Evolutionary conservation across 169 alveolate genomes (phyloP), one percentile per base, ranked within the genome.

Genomic region (Eimeria falciformis): DNA sequence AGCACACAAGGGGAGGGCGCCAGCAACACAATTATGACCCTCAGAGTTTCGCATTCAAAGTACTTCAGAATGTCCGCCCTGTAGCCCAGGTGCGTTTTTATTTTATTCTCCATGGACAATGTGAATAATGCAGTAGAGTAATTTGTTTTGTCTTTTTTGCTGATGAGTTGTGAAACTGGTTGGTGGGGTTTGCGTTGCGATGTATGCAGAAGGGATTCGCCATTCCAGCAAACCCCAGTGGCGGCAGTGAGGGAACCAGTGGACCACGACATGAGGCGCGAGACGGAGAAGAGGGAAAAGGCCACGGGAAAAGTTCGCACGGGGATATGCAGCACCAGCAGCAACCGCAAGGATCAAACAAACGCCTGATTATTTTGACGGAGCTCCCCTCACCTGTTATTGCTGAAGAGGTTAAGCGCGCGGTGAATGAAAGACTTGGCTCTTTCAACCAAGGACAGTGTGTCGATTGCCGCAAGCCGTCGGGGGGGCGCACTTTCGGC

Each of bases 1-100:
- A 53, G 90, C 92, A 86, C 17, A 33, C 27, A 25, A 45, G 29
- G 81, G 82, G 82, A 40, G 82, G 82, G 55, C 29, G 27, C 25
- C 56, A 25, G 47, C 86, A 66, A 37, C 75, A 45, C 85, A 86
- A 86, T 43, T 86, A 86, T 43, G 92, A 86, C 71, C 92, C 92
- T 75, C 58, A 86, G 84, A 86, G 92, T 25, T 86, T 86, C 37
- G 92, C 92, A 33, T 86, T 40, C 85, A 86, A 86, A 46, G 86
- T 86, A 5, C 56, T 86, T 27, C 85, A 66, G 65, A 86, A 86
- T 56, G 92, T 73, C 29, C 55, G 83, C n/a, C 83, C 83, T 14
- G 83, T 73, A 21, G 58, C 58, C 7, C 83, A 73, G 83, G 83
- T 73, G 83, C 7, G 83, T 68, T 17, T 68, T 68, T 29, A 21